A percentile compares a stretch with the other conserved stretches of the same genome.
phyloP scores from a whole-genome alignment of 495 filamentous ascomycete genomes.

The Penicillium robsamsonii region DNA sequence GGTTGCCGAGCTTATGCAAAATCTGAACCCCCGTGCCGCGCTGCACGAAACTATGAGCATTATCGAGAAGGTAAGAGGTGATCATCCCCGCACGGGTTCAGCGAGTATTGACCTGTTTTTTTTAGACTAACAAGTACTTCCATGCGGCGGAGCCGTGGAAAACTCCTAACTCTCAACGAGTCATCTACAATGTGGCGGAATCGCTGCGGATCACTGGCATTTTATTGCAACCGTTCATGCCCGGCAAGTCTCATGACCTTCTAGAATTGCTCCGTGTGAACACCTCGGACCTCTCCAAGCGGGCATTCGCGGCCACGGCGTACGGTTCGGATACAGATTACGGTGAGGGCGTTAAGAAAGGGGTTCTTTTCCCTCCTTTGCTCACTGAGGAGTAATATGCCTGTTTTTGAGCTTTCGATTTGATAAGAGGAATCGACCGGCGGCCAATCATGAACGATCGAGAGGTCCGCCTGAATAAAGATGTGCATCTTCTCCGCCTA shows the following conservation, averaged over 20 bases:
- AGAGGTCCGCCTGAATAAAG: slow-evolving; percentile 16
- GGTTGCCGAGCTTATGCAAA: slow-evolving; percentile 59
- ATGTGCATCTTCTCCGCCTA: slow-evolving; percentile 28
- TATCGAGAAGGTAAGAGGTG: slow-evolving; percentile 50
- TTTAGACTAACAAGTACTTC: slow-evolving; percentile 71
- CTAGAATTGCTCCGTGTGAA: slow-evolving; percentile 76
- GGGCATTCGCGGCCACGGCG: slow-evolving; percentile 56
- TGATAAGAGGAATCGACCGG: slow-evolving; percentile 31
- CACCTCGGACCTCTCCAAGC: slow-evolving; percentile 38
- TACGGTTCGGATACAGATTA: slow-evolving; percentile 64
- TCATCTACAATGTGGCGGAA: slow-evolving; percentile 71
- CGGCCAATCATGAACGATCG: slow-evolving; percentile 25
- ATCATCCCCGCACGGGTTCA: slow-evolving; percentile 14
- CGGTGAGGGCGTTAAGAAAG: slow-evolving; percentile 54
- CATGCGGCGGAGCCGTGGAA: slow-evolving; percentile 59
- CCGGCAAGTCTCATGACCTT: slow-evolving; percentile 68
- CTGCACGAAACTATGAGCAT: slow-evolving; percentile 64
- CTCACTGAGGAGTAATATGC: slow-evolving; percentile 43
- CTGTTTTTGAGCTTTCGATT: slow-evolving; percentile 25
- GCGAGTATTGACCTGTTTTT: slow-evolving; percentile 14
- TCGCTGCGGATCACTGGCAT: slow-evolving; percentile 79
- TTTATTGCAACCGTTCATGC: slow-evolving; percentile 88
- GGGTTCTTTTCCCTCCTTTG: slow-evolving; percentile 56
- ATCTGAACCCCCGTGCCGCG: slow-evolving; percentile 60
- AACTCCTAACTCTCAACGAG: slow-evolving; percentile 43